Evolutionary conservation across 192 early-diverging fungal genomes (phyloP), one percentile per base, ranked within the genome.

Genomic region (Allomyces macrogynus): DNA sequence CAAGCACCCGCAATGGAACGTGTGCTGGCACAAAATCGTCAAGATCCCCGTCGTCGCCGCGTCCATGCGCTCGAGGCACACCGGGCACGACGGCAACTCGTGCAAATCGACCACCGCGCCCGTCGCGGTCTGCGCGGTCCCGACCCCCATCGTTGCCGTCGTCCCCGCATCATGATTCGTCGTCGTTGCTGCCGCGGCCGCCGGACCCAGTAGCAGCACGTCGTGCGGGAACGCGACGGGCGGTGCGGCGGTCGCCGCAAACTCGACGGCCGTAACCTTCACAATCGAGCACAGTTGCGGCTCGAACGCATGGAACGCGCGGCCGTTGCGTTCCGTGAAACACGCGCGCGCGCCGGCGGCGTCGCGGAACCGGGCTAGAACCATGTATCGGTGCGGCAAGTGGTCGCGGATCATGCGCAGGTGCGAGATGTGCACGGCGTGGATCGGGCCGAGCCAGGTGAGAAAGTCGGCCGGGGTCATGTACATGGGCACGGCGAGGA

Each of bases 61-160:
- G 74, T 99, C 95, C 86, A 99, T 88, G 22, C 92, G 76, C 64
- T 99, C 95, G 54, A 99, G 76, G 72, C 95, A 99, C 9, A 99
- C 93, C 4, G 95, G 93, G 69, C 95, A 99, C 0, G 88, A 92
- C 1, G 93, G 93, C 20, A 95, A 72, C 71, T 95, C 91, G 61
- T 84, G 66, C 14, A 85, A 20, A 14, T 57, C 49, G 0, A 57
- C 49, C 16, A n/a, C 49, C 49, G 49, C 20, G 0, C 16, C 20
- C 0, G 12, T 57, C 20, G 12, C 49, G 12, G 20, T 16, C 0
- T 40, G 32, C 32, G 32, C 32, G 32, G 32, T 40, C 4, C 32
- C 32, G 4, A 40, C 32, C 32, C 32, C 32, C 32, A 40, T 40
- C 32, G 32, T 40, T 0, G 32, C 32, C 7, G 32, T 40, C 32